phyloP scores from a whole-genome alignment of 345 rosid genomes.

The Pistacia vera region DNA sequence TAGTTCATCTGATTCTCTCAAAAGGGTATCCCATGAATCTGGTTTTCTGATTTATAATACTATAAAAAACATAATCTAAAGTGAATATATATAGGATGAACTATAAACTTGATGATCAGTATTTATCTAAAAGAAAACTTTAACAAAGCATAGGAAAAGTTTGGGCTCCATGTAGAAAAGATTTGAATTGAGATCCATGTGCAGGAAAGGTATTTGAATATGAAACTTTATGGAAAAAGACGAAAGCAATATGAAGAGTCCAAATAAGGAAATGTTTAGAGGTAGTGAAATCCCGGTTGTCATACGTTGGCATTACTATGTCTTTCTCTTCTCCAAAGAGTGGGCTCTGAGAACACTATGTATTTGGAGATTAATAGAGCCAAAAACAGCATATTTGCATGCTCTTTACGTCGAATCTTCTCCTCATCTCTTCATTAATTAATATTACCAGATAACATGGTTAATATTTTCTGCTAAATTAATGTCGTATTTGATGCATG shows the following conservation, averaged over 20 bases:
- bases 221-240: constrained; percentile 18
- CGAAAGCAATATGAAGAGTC: neutral
- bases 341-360: constrained; percentile 11
- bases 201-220: neutral
- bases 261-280: constrained; percentile 1
- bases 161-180: neutral
- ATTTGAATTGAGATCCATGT: neutral
- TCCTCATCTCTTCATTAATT: neutral
- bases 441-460: neutral
- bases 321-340: constrained; percentile 6
- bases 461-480: too few species aligned
- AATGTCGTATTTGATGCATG: neutral
- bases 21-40: neutral
- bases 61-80: neutral
- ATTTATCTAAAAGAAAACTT: too few species aligned
- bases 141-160: neutral
- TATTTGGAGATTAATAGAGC: neutral
- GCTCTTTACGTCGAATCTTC: constrained; percentile 15
- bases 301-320: constrained; percentile 9
- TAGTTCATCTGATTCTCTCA: neutral
- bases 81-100: neutral
- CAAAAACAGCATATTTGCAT: constrained; percentile 15
- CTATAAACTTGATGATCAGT: too few species aligned
- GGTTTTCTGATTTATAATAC: neutral
- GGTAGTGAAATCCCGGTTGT: constrained; percentile 5